Evolutionary conservation across 2,329 filamentous ascomycete genomes (phyloP).

Genomic region (Aulographum hederae): DNA sequence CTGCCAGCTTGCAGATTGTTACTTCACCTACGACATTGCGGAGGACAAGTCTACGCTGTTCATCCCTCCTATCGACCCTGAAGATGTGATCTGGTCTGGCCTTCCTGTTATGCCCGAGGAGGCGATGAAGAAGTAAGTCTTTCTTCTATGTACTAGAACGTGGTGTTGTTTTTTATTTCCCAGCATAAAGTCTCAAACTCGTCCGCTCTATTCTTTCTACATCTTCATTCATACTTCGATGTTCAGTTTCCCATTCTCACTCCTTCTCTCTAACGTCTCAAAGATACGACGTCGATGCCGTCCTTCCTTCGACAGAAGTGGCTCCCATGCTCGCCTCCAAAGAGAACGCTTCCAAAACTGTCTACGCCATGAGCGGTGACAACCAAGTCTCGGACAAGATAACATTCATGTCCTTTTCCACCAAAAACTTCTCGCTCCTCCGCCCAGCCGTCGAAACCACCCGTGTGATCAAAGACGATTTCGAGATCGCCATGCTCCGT

Average conservation of each 20-base stretch:
- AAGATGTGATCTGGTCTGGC: slow-evolving; percentile 84
- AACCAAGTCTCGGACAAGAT: slow-evolving; percentile 51
- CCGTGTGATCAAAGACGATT: slow-evolving; percentile 67
- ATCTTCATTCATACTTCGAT: neutral
- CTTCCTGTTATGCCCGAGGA: slow-evolving; percentile 62
- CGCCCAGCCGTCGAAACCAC: slow-evolving; percentile 58
- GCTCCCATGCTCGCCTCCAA: slow-evolving; percentile 47
- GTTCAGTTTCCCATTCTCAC: neutral
- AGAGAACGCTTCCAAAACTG: slow-evolving; percentile 26
- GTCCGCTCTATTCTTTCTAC: neutral
- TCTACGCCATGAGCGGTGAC: slow-evolving; percentile 57
- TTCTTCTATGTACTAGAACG: neutral
- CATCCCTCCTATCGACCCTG: slow-evolving; percentile 76
- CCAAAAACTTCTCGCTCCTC: slow-evolving; percentile 38
- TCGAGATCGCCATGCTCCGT: slow-evolving; percentile 68
- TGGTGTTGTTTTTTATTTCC: slow-evolving; percentile 6
- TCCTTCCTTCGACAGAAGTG: slow-evolving; percentile 53
- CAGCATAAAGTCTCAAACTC: neutral
- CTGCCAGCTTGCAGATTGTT: slow-evolving; percentile 62
- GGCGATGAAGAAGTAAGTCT: slow-evolving; percentile 54
- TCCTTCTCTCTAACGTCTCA: slow-evolving; percentile 1
- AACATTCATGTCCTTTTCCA: slow-evolving; percentile 51
- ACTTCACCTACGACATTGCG: slow-evolving; percentile 63
- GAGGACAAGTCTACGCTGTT: slow-evolving; percentile 63
- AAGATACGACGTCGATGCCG: slow-evolving; percentile 41